These are phyloP conservation scores for Naganishia antarctica DNA, from an alignment of 768 basidiomycete genomes.

Conservation along the genomic window DNA sequence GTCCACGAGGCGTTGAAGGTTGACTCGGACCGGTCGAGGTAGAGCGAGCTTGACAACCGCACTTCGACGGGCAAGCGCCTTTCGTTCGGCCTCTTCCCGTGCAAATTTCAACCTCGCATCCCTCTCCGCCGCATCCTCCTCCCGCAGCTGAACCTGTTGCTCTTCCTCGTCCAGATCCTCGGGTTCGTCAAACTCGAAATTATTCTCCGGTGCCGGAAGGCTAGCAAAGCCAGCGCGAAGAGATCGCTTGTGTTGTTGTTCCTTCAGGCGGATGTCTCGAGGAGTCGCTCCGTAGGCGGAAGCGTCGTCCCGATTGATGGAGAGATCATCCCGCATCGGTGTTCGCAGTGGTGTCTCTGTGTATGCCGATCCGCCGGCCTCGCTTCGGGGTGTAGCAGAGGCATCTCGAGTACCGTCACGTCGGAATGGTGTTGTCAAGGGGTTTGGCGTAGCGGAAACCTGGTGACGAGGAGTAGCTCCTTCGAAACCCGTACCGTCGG, in stretches of 20 bases:
- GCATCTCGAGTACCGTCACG: slow-evolving; percentile 51
- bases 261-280: slow-evolving; percentile 64
- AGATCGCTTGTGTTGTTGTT: slow-evolving; percentile 64
- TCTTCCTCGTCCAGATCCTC: slow-evolving; percentile 69
- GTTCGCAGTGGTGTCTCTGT: slow-evolving; percentile 81
- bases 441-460: slow-evolving; percentile 90
- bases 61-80: slow-evolving; percentile 74
- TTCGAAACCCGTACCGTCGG: slow-evolving; percentile 87
- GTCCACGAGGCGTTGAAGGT: slow-evolving; percentile 62
- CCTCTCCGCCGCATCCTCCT: slow-evolving; percentile 88
- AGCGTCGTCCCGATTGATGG: slow-evolving; percentile 70
- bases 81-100: slow-evolving; percentile 71
- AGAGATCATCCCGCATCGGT: slow-evolving; percentile 85
- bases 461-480: slow-evolving; percentile 89
- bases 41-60: slow-evolving; percentile 73
- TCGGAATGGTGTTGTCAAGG: slow-evolving; percentile 77
- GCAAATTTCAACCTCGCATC: slow-evolving; percentile 67
- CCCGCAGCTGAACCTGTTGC: slow-evolving; percentile 51
- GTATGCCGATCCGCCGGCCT: slow-evolving; percentile 46
- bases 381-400: slow-evolving; percentile 56
- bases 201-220: slow-evolving; percentile 90
- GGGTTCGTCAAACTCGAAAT: slow-evolving; percentile 88
- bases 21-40: slow-evolving; percentile 79
- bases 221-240: slow-evolving; percentile 74
- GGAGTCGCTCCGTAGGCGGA: slow-evolving; percentile 65